These are phyloP conservation scores for Entophlyctis luteolus DNA, from an alignment of 192 early-diverging fungal genomes.

Conservation along the genomic window DNA sequence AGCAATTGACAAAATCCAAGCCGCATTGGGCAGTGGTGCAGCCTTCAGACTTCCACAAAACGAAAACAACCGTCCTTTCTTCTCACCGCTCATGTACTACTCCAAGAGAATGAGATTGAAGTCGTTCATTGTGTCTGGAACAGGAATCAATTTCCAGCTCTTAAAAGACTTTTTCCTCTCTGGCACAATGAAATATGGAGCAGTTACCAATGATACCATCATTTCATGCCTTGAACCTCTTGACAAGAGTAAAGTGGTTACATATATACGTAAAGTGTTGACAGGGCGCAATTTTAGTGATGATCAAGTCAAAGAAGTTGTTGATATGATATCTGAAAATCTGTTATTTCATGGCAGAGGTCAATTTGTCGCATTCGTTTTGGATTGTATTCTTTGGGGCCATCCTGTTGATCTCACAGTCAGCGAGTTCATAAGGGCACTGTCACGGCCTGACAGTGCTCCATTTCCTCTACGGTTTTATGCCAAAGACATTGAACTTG, in stretches of 20 bases:
- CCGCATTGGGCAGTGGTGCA: not conserved
- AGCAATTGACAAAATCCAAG: constrained; percentile 33
- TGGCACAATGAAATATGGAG: constrained; percentile 19
- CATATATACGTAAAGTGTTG: constrained; percentile 17
- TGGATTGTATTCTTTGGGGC: constrained; percentile 24
- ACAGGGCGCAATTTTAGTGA: constrained; percentile 9
- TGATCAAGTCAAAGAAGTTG: constrained; percentile 13
- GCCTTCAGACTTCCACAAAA: constrained; percentile 13
- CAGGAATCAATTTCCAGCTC: constrained; percentile 30
- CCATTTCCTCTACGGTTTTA: constrained; percentile 32
- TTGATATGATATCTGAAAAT: constrained; percentile 17
- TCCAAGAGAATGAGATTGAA: constrained; percentile 28
- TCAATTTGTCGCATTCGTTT: constrained; percentile 31
- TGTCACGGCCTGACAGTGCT: constrained; percentile 2
- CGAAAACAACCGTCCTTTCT: constrained; percentile 11
- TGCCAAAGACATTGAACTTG: constrained; percentile 20
- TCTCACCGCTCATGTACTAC: constrained; percentile 23
- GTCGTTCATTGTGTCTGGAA: constrained; percentile 30
- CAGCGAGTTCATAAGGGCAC: constrained; percentile 12
- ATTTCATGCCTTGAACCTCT: constrained; percentile 21
- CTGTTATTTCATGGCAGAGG: constrained; percentile 31
- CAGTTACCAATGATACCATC: not conserved
- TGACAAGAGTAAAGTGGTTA: constrained; percentile 1
- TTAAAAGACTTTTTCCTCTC: constrained; percentile 20
- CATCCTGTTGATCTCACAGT: constrained; percentile 26